Evolutionary conservation across 768 basidiomycete genomes (phyloP).

Genomic region (Termitomyces sp.): DNA sequence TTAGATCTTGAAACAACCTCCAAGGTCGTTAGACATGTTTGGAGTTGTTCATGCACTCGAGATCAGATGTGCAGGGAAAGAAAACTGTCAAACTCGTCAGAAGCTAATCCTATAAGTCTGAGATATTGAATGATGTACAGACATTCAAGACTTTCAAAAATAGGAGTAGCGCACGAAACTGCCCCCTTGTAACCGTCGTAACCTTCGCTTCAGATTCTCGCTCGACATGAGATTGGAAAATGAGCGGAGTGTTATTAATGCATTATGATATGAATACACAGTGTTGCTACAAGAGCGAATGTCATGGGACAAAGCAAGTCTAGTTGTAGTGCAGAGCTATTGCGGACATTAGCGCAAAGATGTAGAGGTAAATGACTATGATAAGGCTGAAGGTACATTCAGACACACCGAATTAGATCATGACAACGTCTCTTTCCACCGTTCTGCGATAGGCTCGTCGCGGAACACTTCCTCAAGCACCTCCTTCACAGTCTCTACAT

Average conservation of each 20-base stretch:
- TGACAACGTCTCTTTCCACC: constrained; percentile 57
- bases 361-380: background rate
- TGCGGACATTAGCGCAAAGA: background rate
- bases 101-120: no score
- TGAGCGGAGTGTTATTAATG: constrained; percentile 8
- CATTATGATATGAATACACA: constrained; percentile 12
- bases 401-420: constrained; percentile 9
- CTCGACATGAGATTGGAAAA: background rate
- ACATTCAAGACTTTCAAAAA: background rate
- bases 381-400: background rate
- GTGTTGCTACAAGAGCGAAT: constrained; percentile 11
- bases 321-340: constrained; percentile 8
- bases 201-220: no score
- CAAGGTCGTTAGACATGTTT: background rate
- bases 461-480: constrained; percentile 86
- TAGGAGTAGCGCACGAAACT: background rate
- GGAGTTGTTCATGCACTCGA: background rate
- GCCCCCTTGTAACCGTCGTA: background rate
- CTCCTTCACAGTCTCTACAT: constrained; percentile 89
- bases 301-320: constrained; percentile 9
- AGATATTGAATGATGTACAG: background rate
- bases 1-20: background rate
- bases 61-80: no score
- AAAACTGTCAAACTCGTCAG: no score
- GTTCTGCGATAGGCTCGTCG: constrained; percentile 47